These are phyloP conservation scores for Croton laevigatus DNA, from an alignment of 441 rosid genomes.

Conservation along the genomic window DNA sequence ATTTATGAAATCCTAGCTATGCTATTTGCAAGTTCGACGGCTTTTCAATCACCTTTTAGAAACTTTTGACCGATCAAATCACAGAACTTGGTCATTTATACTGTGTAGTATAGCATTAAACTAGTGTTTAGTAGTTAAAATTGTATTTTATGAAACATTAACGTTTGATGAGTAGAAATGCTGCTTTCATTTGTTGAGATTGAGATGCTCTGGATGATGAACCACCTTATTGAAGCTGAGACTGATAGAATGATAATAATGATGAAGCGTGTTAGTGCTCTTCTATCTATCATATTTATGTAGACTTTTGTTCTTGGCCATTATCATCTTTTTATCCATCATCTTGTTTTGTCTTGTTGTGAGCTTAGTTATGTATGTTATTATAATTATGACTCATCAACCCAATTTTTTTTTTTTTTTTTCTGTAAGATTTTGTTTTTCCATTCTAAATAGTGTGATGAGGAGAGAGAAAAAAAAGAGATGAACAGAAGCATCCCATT, in stretches of 20 bases:
- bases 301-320: not conserved
- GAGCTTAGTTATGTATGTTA: not conserved
- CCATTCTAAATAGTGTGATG: not conserved
- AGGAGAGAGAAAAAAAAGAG: not conserved
- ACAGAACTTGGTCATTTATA: no score
- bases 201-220: no score
- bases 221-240: not conserved
- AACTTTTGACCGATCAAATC: no score
- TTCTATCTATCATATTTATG: no score
- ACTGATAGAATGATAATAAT: not conserved
- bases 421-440: not conserved
- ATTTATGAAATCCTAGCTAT: not conserved
- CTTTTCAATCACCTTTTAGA: no score
- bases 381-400: not conserved
- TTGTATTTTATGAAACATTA: no score
- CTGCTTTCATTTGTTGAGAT: not conserved
- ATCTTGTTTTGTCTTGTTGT: slow-evolving; percentile 4
- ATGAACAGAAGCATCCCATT: not conserved
- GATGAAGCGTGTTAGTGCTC: not conserved
- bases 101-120: no score
- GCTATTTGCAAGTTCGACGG: not conserved
- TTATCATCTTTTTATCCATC: not conserved
- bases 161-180: not conserved
- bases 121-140: no score
- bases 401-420: not conserved